A percentile compares a stretch with the other conserved stretches of the same genome.
Conservation (phyloP, 2,329 filamentous ascomycete species). For the Talaromyces marneffei region DNA sequence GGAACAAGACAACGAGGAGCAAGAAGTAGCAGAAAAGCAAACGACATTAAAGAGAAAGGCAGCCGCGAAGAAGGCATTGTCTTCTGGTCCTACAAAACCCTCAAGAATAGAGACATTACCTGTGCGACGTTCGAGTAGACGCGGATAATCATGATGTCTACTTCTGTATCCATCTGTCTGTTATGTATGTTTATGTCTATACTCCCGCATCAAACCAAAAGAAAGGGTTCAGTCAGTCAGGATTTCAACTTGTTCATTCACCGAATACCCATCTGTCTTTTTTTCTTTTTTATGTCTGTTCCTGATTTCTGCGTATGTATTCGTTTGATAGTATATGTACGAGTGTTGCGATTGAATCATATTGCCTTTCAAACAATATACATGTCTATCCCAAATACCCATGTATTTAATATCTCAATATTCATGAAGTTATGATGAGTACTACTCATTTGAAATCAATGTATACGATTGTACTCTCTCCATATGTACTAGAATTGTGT, state of each 20-base stretch:
- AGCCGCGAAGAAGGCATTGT: conserved; percentile 3
- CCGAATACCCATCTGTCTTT: conserved; percentile 8
- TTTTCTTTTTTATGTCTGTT: not conserved
- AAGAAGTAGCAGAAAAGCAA: not conserved
- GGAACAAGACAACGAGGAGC: not conserved
- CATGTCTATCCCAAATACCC: not conserved
- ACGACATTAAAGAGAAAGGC: not conserved
- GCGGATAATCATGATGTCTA: not conserved
- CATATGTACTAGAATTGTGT: conserved; percentile 10
- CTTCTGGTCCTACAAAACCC: conserved; percentile 3
- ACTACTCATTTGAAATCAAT: not conserved
- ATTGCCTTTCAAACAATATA: not conserved
- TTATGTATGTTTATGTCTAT: not conserved
- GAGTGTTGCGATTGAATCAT: not conserved
- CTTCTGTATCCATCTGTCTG: too few relatives aligned
- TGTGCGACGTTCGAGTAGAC: conserved; percentile 14
- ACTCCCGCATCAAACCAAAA: not conserved
- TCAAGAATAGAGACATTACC: conserved; percentile 10
- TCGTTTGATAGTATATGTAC: not conserved
- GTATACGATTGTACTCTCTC: not conserved
- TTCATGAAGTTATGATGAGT: not conserved
- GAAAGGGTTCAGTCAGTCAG: not conserved
- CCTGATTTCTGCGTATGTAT: not conserved
- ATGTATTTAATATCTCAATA: not conserved
- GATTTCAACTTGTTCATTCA: conserved; percentile 5